These are phyloP conservation scores for Auricularia sp. DNA, from an alignment of 768 basidiomycete species.

Conservation along the genomic window DNA sequence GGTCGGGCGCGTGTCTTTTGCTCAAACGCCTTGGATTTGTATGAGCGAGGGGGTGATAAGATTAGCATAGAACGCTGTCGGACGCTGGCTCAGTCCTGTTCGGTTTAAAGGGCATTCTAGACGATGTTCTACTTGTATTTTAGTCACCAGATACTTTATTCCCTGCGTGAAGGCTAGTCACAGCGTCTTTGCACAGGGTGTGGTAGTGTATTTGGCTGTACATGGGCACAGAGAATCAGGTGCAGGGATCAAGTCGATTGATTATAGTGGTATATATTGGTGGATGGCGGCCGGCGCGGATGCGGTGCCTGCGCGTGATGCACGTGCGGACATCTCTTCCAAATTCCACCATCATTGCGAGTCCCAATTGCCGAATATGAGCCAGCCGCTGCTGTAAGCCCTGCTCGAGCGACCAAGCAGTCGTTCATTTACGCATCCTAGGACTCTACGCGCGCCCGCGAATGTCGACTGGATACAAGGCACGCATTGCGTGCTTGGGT, in stretches of 20 bases:
- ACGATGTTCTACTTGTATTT: neutral
- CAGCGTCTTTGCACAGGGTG: neutral
- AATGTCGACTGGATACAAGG: slow-evolving; percentile 86
- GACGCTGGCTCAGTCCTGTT: neutral
- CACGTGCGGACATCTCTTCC: neutral
- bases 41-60: neutral
- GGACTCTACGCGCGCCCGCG: slow-evolving; percentile 76
- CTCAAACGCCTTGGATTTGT: neutral
- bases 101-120: neutral
- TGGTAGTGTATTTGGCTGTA: neutral
- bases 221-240: too few relatives aligned
- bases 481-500: slow-evolving; percentile 21
- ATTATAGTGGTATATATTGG: too few relatives aligned
- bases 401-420: neutral
- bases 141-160: neutral
- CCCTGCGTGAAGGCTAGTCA: neutral
- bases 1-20: neutral
- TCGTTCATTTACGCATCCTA: slow-evolving; percentile 18
- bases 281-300: neutral
- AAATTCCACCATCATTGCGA: neutral
- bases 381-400: slow-evolving; percentile 1
- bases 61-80: neutral
- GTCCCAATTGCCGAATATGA: neutral
- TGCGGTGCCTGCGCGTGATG: neutral
- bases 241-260: too few relatives aligned